Evolutionary conservation across 331 rosid genomes (phyloP).

Genomic region (Arachis monticola): DNA sequence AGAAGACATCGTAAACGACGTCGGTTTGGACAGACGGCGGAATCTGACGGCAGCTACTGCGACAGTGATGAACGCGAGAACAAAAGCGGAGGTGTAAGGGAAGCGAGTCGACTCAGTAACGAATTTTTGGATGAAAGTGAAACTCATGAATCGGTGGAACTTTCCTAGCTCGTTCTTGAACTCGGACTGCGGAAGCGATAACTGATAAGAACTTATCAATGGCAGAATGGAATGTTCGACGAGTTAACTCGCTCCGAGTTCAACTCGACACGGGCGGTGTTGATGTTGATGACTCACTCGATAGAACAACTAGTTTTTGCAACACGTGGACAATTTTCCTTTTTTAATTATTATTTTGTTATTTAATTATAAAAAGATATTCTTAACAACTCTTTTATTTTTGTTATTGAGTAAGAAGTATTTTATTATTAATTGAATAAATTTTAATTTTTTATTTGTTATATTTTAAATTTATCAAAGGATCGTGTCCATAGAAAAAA

Average conservation of each 20-base stretch:
- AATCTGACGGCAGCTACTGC: slow-evolving; percentile 22
- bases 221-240: neutral
- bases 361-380: no score
- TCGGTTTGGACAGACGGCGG: neutral
- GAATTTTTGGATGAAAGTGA: slow-evolving; percentile 6
- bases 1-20: slow-evolving; percentile 57
- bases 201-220: neutral
- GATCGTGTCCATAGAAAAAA: no score
- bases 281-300: neutral
- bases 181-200: neutral
- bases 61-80: slow-evolving; percentile 19
- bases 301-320: neutral
- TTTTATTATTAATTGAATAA: no score
- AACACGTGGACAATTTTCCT: neutral
- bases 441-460: no score
- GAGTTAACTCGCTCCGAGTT: neutral
- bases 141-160: slow-evolving; percentile 7
- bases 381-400: no score
- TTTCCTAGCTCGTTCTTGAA: neutral
- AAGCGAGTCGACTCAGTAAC: slow-evolving; percentile 38
- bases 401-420: no score
- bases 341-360: no score
- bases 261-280: neutral
- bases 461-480: no score
- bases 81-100: neutral